Conservation (phyloP, 2,329 filamentous ascomycete genomes). For the Fusarium sp. region DNA sequence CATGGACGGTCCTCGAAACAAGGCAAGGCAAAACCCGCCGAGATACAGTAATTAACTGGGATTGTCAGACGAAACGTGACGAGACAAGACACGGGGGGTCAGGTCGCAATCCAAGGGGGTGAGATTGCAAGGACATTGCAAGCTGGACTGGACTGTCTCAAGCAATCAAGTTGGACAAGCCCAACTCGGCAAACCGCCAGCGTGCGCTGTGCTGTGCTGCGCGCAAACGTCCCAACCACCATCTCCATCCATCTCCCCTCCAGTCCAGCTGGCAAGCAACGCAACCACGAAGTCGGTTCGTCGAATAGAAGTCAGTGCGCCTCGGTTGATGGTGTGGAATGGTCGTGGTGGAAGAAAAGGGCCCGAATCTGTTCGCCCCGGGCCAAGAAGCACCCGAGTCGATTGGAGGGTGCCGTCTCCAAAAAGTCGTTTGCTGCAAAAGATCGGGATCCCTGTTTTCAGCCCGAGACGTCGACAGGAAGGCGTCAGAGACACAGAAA, state of each 20-base stretch:
- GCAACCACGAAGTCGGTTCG: conserved; percentile 17
- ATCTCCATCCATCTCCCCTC: neutral
- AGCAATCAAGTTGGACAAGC: conserved; percentile 20
- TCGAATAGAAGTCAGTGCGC: conserved; percentile 31
- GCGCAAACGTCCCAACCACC: conserved; percentile 24
- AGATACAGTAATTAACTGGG: conserved; percentile 7
- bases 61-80: conserved; percentile 27
- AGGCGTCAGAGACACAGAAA: conserved; percentile 38
- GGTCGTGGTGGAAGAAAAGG: conserved; percentile 11
- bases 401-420: conserved; percentile 14
- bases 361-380: conserved; percentile 22
- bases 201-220: neutral
- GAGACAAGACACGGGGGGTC: conserved; percentile 9
- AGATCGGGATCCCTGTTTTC: conserved; percentile 46
- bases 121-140: conserved; percentile 32
- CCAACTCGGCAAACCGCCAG: conserved; percentile 22
- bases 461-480: conserved; percentile 40
- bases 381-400: conserved; percentile 20
- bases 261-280: conserved; percentile 13
- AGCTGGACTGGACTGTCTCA: conserved; percentile 33
- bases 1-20: conserved; percentile 10
- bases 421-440: conserved; percentile 32
- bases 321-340: conserved; percentile 22
- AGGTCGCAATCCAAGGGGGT: conserved; percentile 17
- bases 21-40: conserved; percentile 6